A percentile compares a stretch with the other conserved stretches of the same genome.
These are phyloP conservation scores for Fusarium lateritium DNA, from an alignment of 2,329 filamentous ascomycete species.

Conservation along the genomic window DNA sequence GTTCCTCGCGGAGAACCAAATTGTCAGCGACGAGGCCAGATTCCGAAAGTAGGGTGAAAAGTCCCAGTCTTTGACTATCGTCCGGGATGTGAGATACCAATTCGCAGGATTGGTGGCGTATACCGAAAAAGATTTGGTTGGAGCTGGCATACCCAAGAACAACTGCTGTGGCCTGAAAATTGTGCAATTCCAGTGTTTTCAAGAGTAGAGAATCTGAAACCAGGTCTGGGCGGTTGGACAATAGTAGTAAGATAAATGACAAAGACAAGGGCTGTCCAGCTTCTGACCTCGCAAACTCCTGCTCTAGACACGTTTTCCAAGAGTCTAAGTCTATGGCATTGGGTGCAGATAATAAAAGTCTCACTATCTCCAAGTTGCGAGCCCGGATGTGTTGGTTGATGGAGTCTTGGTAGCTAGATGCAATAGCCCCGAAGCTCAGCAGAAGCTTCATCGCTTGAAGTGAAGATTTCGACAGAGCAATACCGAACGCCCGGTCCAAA, in stretches of 20 bases:
- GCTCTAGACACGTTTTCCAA: conserved; percentile 13
- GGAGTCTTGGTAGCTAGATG: background rate
- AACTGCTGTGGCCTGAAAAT: conserved; percentile 6
- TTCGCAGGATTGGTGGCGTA: conserved; percentile 3
- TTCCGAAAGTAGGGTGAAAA: conserved; percentile 1
- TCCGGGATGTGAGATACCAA: background rate
- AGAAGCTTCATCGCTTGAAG: conserved; percentile 3
- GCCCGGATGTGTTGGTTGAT: background rate
- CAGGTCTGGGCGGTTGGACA: background rate
- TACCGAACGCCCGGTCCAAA: conserved; percentile 15
- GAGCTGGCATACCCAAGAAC: conserved; percentile 15
- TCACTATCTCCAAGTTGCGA: background rate
- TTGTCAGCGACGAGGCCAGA: conserved; percentile 7
- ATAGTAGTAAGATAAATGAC: background rate
- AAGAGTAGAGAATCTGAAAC: background rate
- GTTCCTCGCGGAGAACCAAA: conserved; percentile 8
- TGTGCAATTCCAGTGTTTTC: background rate
- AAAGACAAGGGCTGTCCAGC: background rate
- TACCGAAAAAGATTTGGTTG: background rate
- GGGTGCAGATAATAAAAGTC: conserved; percentile 15
- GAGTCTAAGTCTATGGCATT: background rate
- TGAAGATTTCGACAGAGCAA: conserved; percentile 14
- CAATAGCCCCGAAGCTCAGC: conserved; percentile 21
- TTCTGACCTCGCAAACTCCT: background rate
- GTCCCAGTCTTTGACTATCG: background rate